These are phyloP conservation scores for Ganoderma leucocontextum DNA, from an alignment of 1,284 basidiomycete genomes.

Conservation along the genomic window DNA sequence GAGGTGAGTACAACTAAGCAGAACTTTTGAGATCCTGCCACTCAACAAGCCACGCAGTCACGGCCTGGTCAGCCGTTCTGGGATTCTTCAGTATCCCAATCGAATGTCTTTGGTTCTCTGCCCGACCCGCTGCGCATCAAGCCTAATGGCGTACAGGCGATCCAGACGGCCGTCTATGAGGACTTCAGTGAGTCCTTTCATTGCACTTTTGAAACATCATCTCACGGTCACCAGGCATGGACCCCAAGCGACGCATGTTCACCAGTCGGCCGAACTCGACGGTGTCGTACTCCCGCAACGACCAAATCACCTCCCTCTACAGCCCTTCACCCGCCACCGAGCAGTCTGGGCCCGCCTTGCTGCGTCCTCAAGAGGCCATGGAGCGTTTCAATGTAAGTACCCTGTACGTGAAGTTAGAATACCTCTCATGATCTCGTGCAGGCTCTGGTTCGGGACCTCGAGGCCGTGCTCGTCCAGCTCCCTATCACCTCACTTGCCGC, in stretches of 20 bases:
- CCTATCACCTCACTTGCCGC: conserved; percentile 71
- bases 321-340: conserved; percentile 61
- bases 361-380: conserved; percentile 76
- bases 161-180: conserved; percentile 93
- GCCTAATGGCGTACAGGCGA: conserved; percentile 81
- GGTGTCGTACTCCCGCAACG: conserved; percentile 58
- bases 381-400: conserved; percentile 74
- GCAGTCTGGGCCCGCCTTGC: conserved; percentile 47
- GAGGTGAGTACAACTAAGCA: conserved; percentile 59
- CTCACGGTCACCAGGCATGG: conserved; percentile 48
- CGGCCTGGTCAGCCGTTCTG: conserved; percentile 84
- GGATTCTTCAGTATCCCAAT: conserved; percentile 80
- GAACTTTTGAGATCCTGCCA: neutral
- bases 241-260: conserved; percentile 58
- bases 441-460: conserved; percentile 78
- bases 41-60: conserved; percentile 48
- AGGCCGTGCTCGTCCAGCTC: conserved; percentile 77
- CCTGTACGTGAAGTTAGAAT: conserved; percentile 4
- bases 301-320: conserved; percentile 55
- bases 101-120: conserved; percentile 81
- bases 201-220: neutral
- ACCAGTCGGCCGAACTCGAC: conserved; percentile 74
- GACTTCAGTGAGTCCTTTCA: conserved; percentile 79
- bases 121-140: conserved; percentile 93
- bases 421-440: conserved; percentile 22